phyloP scores from a whole-genome alignment of 176 grass and related monocot genomes.

The Dendrocalamus sinicus region DNA sequence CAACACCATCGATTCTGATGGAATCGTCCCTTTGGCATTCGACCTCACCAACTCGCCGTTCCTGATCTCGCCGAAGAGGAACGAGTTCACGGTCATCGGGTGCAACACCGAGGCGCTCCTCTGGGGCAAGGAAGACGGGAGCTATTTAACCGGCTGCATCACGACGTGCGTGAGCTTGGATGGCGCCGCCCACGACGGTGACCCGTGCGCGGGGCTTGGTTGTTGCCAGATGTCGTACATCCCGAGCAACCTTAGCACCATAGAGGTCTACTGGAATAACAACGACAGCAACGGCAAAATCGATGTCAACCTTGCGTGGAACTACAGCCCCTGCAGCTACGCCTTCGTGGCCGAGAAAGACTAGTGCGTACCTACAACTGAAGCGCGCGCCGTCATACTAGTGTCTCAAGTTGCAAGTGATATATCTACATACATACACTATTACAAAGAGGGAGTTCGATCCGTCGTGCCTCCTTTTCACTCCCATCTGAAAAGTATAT shows the following conservation, averaged over 20 bases:
- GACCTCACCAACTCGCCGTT: not conserved
- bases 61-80: not conserved
- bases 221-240: slow-evolving; percentile 34
- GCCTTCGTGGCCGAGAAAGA: slow-evolving; percentile 32
- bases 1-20: not conserved
- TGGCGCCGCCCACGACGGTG: not conserved
- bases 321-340: not conserved
- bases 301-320: not conserved
- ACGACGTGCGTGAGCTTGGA: not conserved
- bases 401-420: too few relatives aligned
- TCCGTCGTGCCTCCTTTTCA: not conserved
- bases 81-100: slow-evolving; percentile 47
- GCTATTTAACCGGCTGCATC: slow-evolving; percentile 16
- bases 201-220: slow-evolving; percentile 25
- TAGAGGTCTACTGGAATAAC: fast-evolving
- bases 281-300: fast-evolving
- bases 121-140: fast-evolving
- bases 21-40: fast-evolving
- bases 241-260: not conserved
- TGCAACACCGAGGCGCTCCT: slow-evolving; percentile 27
- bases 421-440: too few relatives aligned
- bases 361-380: not conserved
- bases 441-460: too few relatives aligned
- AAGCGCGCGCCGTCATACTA: too few relatives aligned
- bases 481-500: too few relatives aligned